Base-by-base conservation (phyloP, 805 yeast species). In the Sugiyamaella qingdaonensis region DNA sequence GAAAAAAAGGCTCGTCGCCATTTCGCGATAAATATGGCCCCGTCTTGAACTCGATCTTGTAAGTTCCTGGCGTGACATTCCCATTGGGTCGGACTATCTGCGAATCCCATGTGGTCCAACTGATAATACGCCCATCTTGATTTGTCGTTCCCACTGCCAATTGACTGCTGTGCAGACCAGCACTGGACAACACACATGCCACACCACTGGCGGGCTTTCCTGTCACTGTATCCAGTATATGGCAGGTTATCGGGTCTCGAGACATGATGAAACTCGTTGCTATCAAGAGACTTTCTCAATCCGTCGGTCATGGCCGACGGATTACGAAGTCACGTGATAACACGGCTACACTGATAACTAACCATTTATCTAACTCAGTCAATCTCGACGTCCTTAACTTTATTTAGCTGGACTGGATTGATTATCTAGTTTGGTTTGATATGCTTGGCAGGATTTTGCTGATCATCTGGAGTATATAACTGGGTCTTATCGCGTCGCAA, bases 131-230 rank as follows among this genome's bases (percentile, higher is more conserved):
- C 4, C 98, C 98, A 64, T 91, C 97, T 2, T 63, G 52, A 65
- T 91, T 84, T 5, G 97, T 91, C 2, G 90, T 95, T 61, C 90
- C 78, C 2, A 82, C 51, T 61, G 62, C 29, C 65, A 61, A 49
- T 14, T 45, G 33, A 19, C 49, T 34, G n/a, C 7, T 35, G 7
- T 24, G 29, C 33, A 11, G 19, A 16, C 61, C 36, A 53, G 65
- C 45, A 39, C 58, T 21, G 49, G 57, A 52, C 21, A 66, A 55
- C 29, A 82, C 82, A 64, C 94, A 88, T 2, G 75, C 70, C n/a
- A 91, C 91, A n/a, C 75, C 77, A 0, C 71, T 65, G 1, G 96
- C 97, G 0, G 98, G 98, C 55, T 74, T 77, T 0, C 98, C 98
- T 7, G 75, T 69, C 9, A 86, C 83, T 5, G 97, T 90, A 64